Evolutionary conservation across 176 grass and related monocot species (phyloP), one percentile per base, ranked within the genome.

Genomic region (Cenchrus americanus): DNA sequence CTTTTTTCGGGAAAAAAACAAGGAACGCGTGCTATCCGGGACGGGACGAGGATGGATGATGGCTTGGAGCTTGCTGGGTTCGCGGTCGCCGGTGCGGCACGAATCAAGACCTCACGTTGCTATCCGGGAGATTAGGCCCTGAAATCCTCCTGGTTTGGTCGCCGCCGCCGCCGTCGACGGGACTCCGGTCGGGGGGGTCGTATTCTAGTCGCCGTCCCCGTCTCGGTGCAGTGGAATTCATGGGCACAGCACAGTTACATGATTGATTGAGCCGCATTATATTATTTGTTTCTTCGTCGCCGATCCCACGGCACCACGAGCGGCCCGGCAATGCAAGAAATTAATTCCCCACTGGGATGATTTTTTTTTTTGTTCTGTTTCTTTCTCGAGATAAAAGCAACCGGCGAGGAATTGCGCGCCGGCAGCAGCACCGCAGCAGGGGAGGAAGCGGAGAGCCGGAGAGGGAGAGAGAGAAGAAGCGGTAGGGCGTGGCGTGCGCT

Each of bases 131-230:
- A 55, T 55, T 2, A 12, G 5, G 0, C 66, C 3, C 12, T 4
- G 49, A 37, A 37, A 37, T 37, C 34, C 34, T 37, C 34, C 34
- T 37, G 55, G 9, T 75, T 83, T 64, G 19, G 40, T 58, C 47
- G 47, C n/a, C 8, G 4, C 5, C 22, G 1, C 52, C 44, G 40
- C 48, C 47, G 47, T n/a, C 8, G 4, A 2, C 22, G 1, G 6
- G 62, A 87, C 78, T 50, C 13, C 8, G 50, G 85, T 75, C 85
- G n/a, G 57, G 21, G 19, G 47, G 15, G 52, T 18, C 15, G 27
- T 5, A 0, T 22, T 59, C 67, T 82, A 21, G 23, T 40, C 49
- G 7, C 14, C 17, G 52, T 69, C 64, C 43, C 11, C 8, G 19
- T 43, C 52, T 53, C 32, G 14, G n/a, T 3, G 8, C 6, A 41